A percentile compares a stretch with the other conserved stretches of the same genome.
Evolutionary conservation across 164 flowering plant genomes (phyloP).

Genomic region (Warburgia ugandensis): DNA sequence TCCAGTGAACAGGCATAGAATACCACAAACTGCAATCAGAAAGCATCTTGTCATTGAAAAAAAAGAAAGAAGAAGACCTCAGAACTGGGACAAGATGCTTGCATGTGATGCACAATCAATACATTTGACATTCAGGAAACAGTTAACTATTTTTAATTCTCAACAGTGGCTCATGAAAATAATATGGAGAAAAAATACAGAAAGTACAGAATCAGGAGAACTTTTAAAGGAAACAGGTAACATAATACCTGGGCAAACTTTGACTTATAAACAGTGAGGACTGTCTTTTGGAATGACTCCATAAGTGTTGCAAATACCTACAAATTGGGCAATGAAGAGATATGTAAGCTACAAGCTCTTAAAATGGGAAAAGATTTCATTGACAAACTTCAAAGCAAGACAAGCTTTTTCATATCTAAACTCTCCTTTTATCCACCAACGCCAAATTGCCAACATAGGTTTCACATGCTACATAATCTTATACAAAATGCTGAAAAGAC

Average conservation of each 20-base stretch:
- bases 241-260: slow-evolving; percentile 82
- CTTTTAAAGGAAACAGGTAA: not conserved
- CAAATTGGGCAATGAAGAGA: too few species aligned
- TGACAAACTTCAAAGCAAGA: too few species aligned
- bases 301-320: slow-evolving; percentile 79
- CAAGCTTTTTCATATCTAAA: too few species aligned
- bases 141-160: too few species aligned
- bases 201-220: not conserved
- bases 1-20: slow-evolving; percentile 90
- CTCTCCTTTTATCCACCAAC: too few species aligned
- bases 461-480: too few species aligned
- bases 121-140: too few species aligned
- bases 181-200: not conserved
- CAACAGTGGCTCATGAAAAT: too few species aligned
- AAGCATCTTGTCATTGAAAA: slow-evolving; percentile 1
- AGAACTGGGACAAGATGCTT: too few species aligned
- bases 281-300: slow-evolving; percentile 56
- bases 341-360: slow-evolving; percentile 1
- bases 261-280: slow-evolving; percentile 67
- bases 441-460: too few species aligned
- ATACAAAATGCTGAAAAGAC: not conserved
- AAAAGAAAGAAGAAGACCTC: too few species aligned
- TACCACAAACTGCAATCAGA: slow-evolving; percentile 72
- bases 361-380: not conserved
- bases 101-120: too few species aligned